Evolutionary conservation across 805 yeast species (phyloP).

Genomic region (Lachancea waltii): DNA sequence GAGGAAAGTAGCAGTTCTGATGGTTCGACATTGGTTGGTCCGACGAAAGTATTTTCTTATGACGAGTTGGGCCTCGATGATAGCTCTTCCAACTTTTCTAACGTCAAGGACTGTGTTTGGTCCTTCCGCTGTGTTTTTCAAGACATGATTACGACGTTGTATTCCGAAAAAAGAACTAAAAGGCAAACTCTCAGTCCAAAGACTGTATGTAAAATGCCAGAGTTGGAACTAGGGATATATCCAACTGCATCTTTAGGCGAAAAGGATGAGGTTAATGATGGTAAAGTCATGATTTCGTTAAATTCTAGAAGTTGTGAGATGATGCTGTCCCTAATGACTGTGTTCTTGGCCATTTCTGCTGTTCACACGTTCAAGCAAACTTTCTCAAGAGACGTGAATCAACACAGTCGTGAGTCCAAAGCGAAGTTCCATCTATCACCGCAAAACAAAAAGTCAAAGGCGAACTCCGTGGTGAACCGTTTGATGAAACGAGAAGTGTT

Average conservation of each 20-base stretch:
- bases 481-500: conserved; percentile 20
- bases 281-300: conserved; percentile 21
- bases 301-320: conserved; percentile 27
- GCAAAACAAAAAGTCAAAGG: conserved; percentile 15
- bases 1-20: conserved; percentile 13
- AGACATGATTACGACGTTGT: conserved; percentile 24
- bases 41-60: conserved; percentile 8
- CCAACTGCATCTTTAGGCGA: conserved; percentile 19
- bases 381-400: conserved; percentile 28
- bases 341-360: conserved; percentile 42
- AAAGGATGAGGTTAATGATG: conserved; percentile 13
- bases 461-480: conserved; percentile 12
- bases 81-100: conserved; percentile 14
- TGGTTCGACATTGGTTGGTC: conserved; percentile 2
- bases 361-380: conserved; percentile 40
- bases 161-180: conserved; percentile 31
- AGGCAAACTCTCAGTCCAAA: conserved; percentile 24
- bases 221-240: conserved; percentile 18
- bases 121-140: conserved; percentile 19
- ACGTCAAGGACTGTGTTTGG: conserved; percentile 21
- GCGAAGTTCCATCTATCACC: conserved; percentile 24
- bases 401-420: conserved; percentile 20
- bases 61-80: conserved; percentile 27
- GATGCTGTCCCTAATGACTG: conserved; percentile 37
- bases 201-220: conserved; percentile 31